Evolutionary conservation across 2,329 filamentous ascomycete species (phyloP).

Genomic region (Diaporthe ilicicola): DNA sequence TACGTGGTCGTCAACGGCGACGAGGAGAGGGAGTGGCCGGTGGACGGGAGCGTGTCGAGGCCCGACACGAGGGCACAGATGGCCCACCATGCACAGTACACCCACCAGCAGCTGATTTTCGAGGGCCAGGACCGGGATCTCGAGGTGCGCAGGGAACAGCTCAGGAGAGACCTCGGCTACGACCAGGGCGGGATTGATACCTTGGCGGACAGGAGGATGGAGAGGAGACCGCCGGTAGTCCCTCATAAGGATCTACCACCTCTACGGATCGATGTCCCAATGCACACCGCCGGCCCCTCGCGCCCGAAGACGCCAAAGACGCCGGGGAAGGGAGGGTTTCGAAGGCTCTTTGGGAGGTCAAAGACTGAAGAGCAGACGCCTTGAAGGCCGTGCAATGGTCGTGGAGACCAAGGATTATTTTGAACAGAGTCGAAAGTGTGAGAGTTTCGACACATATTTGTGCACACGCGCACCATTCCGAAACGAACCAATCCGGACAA

Average conservation of each 20-base stretch:
- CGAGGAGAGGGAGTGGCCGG: constrained; percentile 59
- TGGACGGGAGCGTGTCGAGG: constrained; percentile 32
- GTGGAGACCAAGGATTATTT: neutral
- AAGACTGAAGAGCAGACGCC: constrained; percentile 32
- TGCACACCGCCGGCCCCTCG: constrained; percentile 32
- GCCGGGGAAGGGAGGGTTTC: constrained; percentile 40
- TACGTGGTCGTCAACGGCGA: constrained; percentile 71
- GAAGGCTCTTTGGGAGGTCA: constrained; percentile 41
- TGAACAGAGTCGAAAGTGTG: neutral
- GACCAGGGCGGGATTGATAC: constrained; percentile 22
- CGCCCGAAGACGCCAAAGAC: constrained; percentile 48
- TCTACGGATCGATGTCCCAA: neutral
- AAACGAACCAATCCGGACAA: neutral
- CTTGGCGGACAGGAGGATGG: constrained; percentile 11
- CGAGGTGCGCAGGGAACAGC: constrained; percentile 36
- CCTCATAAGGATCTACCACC: constrained; percentile 7
- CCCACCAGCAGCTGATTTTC: constrained; percentile 40
- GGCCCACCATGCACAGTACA: constrained; percentile 38
- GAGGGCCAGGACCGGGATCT: constrained; percentile 34
- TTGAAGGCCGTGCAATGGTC: neutral
- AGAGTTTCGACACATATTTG: neutral
- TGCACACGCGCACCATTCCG: no score
- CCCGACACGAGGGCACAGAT: constrained; percentile 32
- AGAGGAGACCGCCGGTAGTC: constrained; percentile 13
- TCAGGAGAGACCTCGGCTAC: constrained; percentile 29